These are phyloP conservation scores for Melaleuca alternifolia DNA, from an alignment of 345 rosid species.

Conservation along the genomic window DNA sequence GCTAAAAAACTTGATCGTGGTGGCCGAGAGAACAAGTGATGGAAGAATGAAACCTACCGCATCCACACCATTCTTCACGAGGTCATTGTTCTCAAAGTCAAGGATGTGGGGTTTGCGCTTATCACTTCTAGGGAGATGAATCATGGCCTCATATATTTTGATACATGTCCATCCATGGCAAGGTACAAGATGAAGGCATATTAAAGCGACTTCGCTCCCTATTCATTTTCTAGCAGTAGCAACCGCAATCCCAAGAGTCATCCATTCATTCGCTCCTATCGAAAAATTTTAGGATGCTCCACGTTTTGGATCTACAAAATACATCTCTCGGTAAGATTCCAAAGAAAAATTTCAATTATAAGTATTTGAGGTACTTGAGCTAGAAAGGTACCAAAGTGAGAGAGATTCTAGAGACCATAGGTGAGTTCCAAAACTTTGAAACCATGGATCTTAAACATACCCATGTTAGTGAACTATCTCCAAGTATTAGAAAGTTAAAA, in stretches of 20 bases:
- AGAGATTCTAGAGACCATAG: too few species aligned
- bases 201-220: constrained; percentile 23
- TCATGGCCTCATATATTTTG: constrained; percentile 18
- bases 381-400: too few species aligned
- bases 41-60: constrained; percentile 20
- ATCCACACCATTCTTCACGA: constrained; percentile 27
- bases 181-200: constrained; percentile 6
- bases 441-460: too few species aligned
- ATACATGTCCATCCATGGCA: constrained; percentile 22
- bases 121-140: constrained; percentile 1
- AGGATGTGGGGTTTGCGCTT: constrained; percentile 19
- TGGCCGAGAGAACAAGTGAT: constrained; percentile 7
- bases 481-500: too few species aligned
- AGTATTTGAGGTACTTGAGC: too few species aligned
- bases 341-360: too few species aligned
- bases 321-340: too few species aligned
- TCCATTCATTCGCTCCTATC: background rate
- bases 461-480: too few species aligned
- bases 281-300: background rate
- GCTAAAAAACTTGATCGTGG: constrained; percentile 22
- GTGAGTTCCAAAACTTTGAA: too few species aligned
- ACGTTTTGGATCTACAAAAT: too few species aligned
- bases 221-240: constrained; percentile 13
- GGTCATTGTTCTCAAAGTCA: constrained; percentile 19
- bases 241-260: background rate